These are phyloP conservation scores for Avena atlantica DNA, from an alignment of 176 grass and related monocot species.

Conservation along the genomic window DNA sequence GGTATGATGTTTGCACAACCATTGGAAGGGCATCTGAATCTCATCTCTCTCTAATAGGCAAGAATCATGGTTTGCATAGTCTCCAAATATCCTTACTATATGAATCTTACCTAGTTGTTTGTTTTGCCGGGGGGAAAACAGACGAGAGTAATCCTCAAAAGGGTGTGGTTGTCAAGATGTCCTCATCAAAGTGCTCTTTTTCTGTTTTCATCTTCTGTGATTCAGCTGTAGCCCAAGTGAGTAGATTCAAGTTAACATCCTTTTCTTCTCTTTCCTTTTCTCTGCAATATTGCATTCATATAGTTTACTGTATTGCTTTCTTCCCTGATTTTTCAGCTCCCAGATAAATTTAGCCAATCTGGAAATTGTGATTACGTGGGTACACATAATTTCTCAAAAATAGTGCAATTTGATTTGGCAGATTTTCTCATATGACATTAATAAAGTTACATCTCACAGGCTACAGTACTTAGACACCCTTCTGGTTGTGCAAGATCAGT, in stretches of 20 bases:
- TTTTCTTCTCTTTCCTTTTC: slow-evolving; percentile 25
- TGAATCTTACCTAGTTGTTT: slow-evolving; percentile 23
- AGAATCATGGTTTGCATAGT: slow-evolving; percentile 9
- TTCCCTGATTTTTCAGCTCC: slow-evolving; percentile 46
- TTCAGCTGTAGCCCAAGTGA: slow-evolving; percentile 67
- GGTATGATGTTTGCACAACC: slow-evolving; percentile 88
- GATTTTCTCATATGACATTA: slow-evolving; percentile 39
- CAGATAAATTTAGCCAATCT: slow-evolving; percentile 62
- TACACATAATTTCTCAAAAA: slow-evolving; percentile 15
- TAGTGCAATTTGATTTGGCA: slow-evolving; percentile 25
- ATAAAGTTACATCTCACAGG: slow-evolving; percentile 50
- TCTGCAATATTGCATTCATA: slow-evolving; percentile 4
- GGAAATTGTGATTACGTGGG: slow-evolving; percentile 91
- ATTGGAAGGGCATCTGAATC: slow-evolving; percentile 59
- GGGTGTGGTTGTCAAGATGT: slow-evolving; percentile 84
- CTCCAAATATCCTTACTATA: slow-evolving; percentile 25
- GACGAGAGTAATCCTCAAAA: slow-evolving; percentile 73
- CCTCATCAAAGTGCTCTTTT: slow-evolving; percentile 78
- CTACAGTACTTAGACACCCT: slow-evolving; percentile 75
- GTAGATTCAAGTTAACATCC: slow-evolving; percentile 43
- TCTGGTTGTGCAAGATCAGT: slow-evolving; percentile 78
- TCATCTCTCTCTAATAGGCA: slow-evolving; percentile 80
- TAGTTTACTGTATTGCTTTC: slow-evolving; percentile 16
- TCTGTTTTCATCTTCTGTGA: slow-evolving; percentile 79
- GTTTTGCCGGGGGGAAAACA: slow-evolving; percentile 43